These are phyloP conservation scores for Urostyla sp. DNA, from an alignment of 73 alveolate species.

Conservation along the genomic window DNA sequence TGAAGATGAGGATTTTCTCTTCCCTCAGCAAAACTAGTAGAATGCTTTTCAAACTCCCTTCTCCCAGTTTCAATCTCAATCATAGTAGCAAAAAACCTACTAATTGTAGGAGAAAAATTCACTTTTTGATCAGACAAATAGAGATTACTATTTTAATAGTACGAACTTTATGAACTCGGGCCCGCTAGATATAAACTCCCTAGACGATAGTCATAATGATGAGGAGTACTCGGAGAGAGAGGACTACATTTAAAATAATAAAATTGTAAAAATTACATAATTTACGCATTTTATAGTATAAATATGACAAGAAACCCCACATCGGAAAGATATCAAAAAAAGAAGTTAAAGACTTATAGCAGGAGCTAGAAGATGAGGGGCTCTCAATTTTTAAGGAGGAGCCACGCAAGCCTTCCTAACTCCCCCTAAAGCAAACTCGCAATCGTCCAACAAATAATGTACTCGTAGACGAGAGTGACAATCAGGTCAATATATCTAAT, in stretches of 20 bases:
- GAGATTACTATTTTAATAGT: no score
- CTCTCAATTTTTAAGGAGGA: neutral
- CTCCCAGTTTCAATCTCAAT: neutral
- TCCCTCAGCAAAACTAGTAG: no score
- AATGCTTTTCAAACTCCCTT: no score
- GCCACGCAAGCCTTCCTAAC: neutral
- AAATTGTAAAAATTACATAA: neutral
- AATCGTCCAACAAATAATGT: neutral
- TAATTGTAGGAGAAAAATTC: neutral
- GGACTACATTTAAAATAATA: neutral
- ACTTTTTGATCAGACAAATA: neutral
- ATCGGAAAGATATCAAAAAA: neutral
- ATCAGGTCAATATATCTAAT: neutral
- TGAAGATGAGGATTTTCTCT: no score
- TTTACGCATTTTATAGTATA: neutral
- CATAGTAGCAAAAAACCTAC: neutral
- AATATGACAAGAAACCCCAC: slow-evolving; percentile 6
- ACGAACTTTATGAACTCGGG: no score
- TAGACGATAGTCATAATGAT: slow-evolving; percentile 16
- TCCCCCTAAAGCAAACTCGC: neutral
- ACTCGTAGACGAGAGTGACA: neutral
- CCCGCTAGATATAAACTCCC: no score
- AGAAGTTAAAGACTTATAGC: slow-evolving; percentile 18
- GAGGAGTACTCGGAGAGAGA: slow-evolving; percentile 34
- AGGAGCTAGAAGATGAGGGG: neutral